phyloP scores from a whole-genome alignment of 805 yeast species.

The Metschnikowia matae region DNA sequence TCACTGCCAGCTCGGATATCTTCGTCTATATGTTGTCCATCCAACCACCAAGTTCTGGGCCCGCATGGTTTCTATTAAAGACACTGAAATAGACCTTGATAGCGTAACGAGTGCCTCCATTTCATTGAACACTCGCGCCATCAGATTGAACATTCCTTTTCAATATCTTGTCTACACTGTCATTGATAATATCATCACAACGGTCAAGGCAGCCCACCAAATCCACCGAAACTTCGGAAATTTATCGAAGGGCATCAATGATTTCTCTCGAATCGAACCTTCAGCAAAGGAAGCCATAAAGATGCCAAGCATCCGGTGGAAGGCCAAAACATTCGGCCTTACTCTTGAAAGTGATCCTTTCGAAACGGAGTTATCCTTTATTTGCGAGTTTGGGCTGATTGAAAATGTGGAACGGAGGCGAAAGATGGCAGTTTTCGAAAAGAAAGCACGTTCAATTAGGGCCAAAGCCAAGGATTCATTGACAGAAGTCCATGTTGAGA shows the following conservation, averaged over 20 bases:
- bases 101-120: slow-evolving; percentile 9
- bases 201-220: slow-evolving; percentile 64
- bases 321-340: slow-evolving; percentile 53
- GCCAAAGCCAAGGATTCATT: slow-evolving; percentile 8
- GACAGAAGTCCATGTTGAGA: slow-evolving; percentile 6
- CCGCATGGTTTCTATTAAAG: slow-evolving; percentile 32
- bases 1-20: slow-evolving; percentile 27
- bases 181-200: slow-evolving; percentile 72
- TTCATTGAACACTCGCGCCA: slow-evolving; percentile 24
- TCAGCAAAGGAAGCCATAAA: slow-evolving; percentile 34
- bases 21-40: slow-evolving; percentile 46
- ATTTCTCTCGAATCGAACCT: slow-evolving; percentile 34
- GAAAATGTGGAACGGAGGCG: slow-evolving; percentile 62
- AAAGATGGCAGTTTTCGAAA: slow-evolving; percentile 40
- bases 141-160: slow-evolving; percentile 63
- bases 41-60: slow-evolving; percentile 45
- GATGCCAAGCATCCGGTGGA: slow-evolving; percentile 57
- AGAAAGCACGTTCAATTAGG: slow-evolving; percentile 20
- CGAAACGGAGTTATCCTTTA: slow-evolving; percentile 65
- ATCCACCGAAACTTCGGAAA: slow-evolving; percentile 46
- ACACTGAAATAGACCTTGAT: slow-evolving; percentile 23
- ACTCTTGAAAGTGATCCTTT: slow-evolving; percentile 87
- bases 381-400: slow-evolving; percentile 59
- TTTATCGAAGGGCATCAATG: slow-evolving; percentile 19
- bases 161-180: slow-evolving; percentile 70